These are phyloP conservation scores for Nematodospora anomalae DNA, from an alignment of 1,139 yeast genomes.

Conservation along the genomic window DNA sequence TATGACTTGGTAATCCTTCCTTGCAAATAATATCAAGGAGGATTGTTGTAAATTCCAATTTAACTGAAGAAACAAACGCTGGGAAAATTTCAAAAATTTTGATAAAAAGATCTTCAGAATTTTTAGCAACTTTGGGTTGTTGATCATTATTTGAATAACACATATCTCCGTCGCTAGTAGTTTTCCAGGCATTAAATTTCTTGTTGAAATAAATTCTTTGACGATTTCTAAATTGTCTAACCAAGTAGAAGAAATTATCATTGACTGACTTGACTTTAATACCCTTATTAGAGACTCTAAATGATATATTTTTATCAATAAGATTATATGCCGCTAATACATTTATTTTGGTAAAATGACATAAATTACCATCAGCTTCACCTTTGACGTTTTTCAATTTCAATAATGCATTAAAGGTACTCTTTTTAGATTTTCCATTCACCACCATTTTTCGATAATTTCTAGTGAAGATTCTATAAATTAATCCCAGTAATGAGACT, in stretches of 20 bases:
- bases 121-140: not conserved
- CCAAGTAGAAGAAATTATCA: slow-evolving; percentile 38
- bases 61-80: slow-evolving; percentile 25
- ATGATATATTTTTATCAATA: slow-evolving; percentile 19
- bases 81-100: slow-evolving; percentile 38
- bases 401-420: slow-evolving; percentile 23
- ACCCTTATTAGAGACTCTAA: slow-evolving; percentile 29
- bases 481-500: slow-evolving; percentile 25
- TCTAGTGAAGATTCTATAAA: slow-evolving; percentile 30
- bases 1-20: slow-evolving; percentile 42
- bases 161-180: not conserved
- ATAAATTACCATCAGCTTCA: slow-evolving; percentile 34
- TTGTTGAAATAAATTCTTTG: slow-evolving; percentile 27
- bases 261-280: slow-evolving; percentile 38
- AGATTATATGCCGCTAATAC: slow-evolving; percentile 30
- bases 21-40: slow-evolving; percentile 43
- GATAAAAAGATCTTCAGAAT: slow-evolving; percentile 12
- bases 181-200: slow-evolving; percentile 20
- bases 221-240: slow-evolving; percentile 35
- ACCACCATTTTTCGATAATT: slow-evolving; percentile 18
- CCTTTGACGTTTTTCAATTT: slow-evolving; percentile 34
- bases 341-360: slow-evolving; percentile 31
- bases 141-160: not conserved
- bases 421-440: slow-evolving; percentile 11
- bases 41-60: slow-evolving; percentile 26